Conservation (phyloP, 1,284 basidiomycete genomes). For the Pseudozyma thailandica region DNA sequence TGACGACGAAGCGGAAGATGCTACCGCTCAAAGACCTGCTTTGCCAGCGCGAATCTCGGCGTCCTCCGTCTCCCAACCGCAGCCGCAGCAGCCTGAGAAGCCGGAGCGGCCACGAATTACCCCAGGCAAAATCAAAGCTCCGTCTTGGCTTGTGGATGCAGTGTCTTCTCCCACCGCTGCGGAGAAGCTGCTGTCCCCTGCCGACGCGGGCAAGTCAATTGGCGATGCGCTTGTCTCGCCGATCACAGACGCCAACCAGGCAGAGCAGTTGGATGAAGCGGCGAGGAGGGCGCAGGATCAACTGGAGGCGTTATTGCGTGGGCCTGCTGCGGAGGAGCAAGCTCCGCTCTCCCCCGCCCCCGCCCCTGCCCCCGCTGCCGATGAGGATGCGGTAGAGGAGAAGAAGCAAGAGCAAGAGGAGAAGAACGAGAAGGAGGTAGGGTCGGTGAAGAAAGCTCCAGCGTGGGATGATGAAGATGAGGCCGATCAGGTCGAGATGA, state of each 20-base stretch:
- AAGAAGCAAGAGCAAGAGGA: not conserved
- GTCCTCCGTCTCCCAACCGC: conserved; percentile 11
- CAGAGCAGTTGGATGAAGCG: conserved; percentile 38
- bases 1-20: conserved; percentile 38
- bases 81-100: conserved; percentile 1
- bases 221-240: conserved; percentile 20
- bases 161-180: conserved; percentile 35
- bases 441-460: conserved; percentile 29
- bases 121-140: conserved; percentile 32
- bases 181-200: conserved; percentile 18
- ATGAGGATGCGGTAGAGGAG: not conserved
- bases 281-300: conserved; percentile 35
- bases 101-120: conserved; percentile 23
- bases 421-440: not conserved
- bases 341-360: too few species aligned
- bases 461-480: conserved; percentile 60
- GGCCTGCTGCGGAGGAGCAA: conserved; percentile 2
- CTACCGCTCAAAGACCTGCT: conserved; percentile 23
- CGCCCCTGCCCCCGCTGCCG: too few species aligned
- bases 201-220: not conserved
- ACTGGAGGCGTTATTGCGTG: conserved; percentile 44
- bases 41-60: conserved; percentile 19
- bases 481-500: conserved; percentile 42
- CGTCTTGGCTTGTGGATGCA: conserved; percentile 42
- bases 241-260: conserved; percentile 26